A percentile compares a stretch with the other conserved stretches of the same genome.
Evolutionary conservation across 2,329 filamentous ascomycete genomes (phyloP).

Genomic region (Trichophyton simii): DNA sequence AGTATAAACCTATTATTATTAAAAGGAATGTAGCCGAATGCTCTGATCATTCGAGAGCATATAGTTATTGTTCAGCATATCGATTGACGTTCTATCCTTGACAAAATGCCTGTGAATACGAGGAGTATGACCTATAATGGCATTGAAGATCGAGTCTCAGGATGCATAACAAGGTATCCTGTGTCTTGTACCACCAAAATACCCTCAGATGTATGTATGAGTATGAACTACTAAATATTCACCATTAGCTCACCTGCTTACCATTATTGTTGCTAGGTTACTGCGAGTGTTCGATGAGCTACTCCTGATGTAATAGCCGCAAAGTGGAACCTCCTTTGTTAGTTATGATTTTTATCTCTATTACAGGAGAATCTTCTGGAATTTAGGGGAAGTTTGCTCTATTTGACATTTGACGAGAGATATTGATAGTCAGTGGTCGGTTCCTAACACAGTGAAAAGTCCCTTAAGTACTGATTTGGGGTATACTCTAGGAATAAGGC

Average conservation of each 20-base stretch:
- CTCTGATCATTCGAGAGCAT: not conserved
- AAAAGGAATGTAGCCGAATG: no score
- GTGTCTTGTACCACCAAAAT: conserved; percentile 8
- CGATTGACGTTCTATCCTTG: not conserved
- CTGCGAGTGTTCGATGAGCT: not conserved
- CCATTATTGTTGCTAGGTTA: not conserved
- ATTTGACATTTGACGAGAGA: not conserved
- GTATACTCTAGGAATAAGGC: no score
- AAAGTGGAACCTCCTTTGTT: not conserved
- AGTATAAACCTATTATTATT: no score
- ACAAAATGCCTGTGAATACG: not conserved
- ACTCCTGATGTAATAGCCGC: not conserved
- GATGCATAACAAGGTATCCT: conserved; percentile 3
- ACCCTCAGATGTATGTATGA: conserved; percentile 2
- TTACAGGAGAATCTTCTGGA: not conserved
- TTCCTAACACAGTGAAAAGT: no score
- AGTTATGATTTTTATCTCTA: not conserved
- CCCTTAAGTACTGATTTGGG: no score
- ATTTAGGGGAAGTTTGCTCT: not conserved
- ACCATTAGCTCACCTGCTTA: conserved; percentile 1
- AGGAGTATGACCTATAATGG: not conserved
- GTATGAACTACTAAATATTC: not conserved
- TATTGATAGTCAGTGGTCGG: not conserved
- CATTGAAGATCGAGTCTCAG: conserved; percentile 5
- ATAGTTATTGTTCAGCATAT: not conserved